These are phyloP conservation scores for Phialocephala sp. DNA, from an alignment of 2,329 filamentous ascomycete genomes.

Conservation along the genomic window DNA sequence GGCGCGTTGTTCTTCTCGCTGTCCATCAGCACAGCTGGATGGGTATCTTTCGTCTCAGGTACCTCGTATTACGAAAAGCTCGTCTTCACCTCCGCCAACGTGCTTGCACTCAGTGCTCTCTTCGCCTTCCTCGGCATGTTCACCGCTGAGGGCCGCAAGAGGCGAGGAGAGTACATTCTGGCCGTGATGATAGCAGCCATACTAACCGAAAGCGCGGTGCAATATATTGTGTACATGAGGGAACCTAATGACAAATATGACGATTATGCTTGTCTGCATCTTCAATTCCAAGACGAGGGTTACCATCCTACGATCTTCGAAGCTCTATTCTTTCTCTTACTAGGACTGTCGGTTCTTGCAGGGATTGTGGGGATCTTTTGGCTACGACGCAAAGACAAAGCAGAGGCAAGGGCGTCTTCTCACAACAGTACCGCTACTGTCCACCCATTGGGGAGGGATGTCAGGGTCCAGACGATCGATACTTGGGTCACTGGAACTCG, in stretches of 20 bases:
- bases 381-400: constrained; percentile 3
- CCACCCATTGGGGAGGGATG: not conserved
- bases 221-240: constrained; percentile 25
- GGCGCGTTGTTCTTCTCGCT: constrained; percentile 22
- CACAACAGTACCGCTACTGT: not conserved
- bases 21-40: constrained; percentile 19
- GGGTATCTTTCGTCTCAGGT: constrained; percentile 20
- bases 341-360: constrained; percentile 20
- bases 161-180: constrained; percentile 19
- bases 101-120: constrained; percentile 17
- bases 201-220: constrained; percentile 21
- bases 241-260: constrained; percentile 19
- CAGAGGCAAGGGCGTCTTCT: not conserved
- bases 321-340: constrained; percentile 21
- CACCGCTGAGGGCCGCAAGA: constrained; percentile 10
- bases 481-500: constrained; percentile 8
- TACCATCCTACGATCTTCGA: constrained; percentile 24
- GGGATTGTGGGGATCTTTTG: constrained; percentile 18
- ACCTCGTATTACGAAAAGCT: constrained; percentile 24
- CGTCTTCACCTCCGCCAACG: constrained; percentile 22
- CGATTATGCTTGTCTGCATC: constrained; percentile 22
- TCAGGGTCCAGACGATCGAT: constrained; percentile 11
- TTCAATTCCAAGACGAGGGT: constrained; percentile 16
- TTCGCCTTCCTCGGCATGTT: constrained; percentile 22
- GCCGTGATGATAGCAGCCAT: constrained; percentile 15